Evolutionary conservation across 2,329 filamentous ascomycete species (phyloP).

Genomic region (Hypoxylon sp.): DNA sequence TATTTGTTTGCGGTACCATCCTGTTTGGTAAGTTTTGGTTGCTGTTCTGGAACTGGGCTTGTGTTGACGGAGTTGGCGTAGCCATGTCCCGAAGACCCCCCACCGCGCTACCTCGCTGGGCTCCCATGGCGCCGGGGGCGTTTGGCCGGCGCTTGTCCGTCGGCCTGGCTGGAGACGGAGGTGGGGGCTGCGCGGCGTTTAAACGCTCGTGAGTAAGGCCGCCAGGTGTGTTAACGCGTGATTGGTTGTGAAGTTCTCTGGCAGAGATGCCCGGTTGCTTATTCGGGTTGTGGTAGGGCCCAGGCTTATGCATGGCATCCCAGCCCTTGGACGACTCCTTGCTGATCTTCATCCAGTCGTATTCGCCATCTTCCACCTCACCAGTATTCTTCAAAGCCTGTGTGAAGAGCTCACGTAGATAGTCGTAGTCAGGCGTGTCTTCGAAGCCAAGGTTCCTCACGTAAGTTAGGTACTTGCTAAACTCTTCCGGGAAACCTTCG

Average conservation of each 20-base stretch:
- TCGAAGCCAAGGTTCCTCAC: conserved; percentile 98
- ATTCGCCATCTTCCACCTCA: conserved; percentile 97
- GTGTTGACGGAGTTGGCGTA: conserved; percentile 90
- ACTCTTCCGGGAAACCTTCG: conserved; percentile 95
- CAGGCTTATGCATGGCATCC: conserved; percentile 82
- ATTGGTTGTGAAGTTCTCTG: conserved; percentile 84
- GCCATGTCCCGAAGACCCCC: conserved; percentile 81
- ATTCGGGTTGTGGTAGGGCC: conserved; percentile 81
- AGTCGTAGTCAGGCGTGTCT: conserved; percentile 98
- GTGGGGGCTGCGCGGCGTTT: conserved; percentile 93
- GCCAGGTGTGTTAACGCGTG: conserved; percentile 76
- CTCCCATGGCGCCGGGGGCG: conserved; percentile 79
- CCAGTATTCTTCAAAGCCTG: conserved; percentile 94
- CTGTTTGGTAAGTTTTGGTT: conserved; percentile 84
- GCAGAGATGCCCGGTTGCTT: conserved; percentile 84
- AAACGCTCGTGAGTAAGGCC: conserved; percentile 87
- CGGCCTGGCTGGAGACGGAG: conserved; percentile 87
- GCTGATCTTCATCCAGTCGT: conserved; percentile 99
- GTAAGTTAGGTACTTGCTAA: conserved; percentile 97
- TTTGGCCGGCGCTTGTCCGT: conserved; percentile 86
- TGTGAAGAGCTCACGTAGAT: conserved; percentile 95
- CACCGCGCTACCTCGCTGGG: conserved; percentile 82
- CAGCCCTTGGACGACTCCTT: conserved; percentile 87
- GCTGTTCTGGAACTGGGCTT: conserved; percentile 97
- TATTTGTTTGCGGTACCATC: conserved; percentile 72